Base-by-base conservation (phyloP, 345 rosid species). In the Cardamine chenopodiifolia region DNA sequence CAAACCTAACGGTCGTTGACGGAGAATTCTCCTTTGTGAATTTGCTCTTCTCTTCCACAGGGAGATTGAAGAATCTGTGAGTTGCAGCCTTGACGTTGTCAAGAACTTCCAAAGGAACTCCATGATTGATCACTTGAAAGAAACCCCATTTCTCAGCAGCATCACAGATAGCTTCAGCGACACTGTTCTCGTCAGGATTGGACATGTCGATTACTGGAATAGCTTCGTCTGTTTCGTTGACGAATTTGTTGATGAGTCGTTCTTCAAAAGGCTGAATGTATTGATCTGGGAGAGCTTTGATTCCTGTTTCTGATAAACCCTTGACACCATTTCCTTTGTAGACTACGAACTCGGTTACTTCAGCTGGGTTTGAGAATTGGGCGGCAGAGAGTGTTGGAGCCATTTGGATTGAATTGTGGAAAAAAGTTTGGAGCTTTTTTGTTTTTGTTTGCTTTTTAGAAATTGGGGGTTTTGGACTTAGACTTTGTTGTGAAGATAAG, bases 81-180 rank as follows among this genome's bases (percentile, higher is more conserved):
- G 85, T 76, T 2, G 89, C 87, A 1, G 68, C 70, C 28, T 80
- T 75, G 1, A 83, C 83, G 5, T 76, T 67, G 0, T 78, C 76
- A 22, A 86, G 80, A 15, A 83, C 80, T 14, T 86, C 75, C 25
- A 71, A 19, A 1, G 87, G 80, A 12, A 83, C 82, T 0, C 89
- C 85, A 47, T 83, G 89, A 7, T 82, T 82, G 20, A 82, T 73
- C 9, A 84, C 75, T 56, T 86, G 89, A n/a, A 86, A 83, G 74
- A 79, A 82, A 4, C 89, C 89, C 84, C 84, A 86, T 39, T 65
- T 78, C 79, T 80, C 83, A 13, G 86, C 85, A 28, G 89, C 89
- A 4, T 82, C 81, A 34, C 87, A 76, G 5, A 84, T 67, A 1
- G 83, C 84, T 35, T 80, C 64, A 18, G 84, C 84, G 25, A 82